Evolutionary conservation across 768 basidiomycete genomes (phyloP).

Genomic region (Baorangia bicolor): DNA sequence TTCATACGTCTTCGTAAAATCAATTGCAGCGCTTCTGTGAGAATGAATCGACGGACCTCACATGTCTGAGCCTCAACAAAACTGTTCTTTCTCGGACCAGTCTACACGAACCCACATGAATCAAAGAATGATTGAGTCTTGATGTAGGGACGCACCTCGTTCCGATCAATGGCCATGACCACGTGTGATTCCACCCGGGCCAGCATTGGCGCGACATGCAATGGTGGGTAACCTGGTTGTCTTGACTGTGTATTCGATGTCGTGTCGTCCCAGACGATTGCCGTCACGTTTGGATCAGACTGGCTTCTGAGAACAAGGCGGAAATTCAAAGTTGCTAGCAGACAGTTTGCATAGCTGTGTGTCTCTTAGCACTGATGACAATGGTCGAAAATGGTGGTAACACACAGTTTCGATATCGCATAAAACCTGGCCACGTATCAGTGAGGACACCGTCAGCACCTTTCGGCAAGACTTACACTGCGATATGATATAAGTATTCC

Average conservation of each 20-base stretch:
- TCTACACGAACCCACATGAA: neutral
- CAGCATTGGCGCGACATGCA: neutral
- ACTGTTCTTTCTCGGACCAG: neutral
- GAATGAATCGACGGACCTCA: neutral
- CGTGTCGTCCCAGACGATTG: neutral
- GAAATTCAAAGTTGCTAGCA: constrained; percentile 14
- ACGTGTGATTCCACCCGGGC: neutral
- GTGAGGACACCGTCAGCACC: neutral
- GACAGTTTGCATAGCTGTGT: constrained; percentile 12
- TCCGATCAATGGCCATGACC: neutral
- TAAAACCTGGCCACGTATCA: neutral
- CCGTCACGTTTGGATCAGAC: neutral
- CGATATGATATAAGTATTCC: neutral
- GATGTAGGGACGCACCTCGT: neutral
- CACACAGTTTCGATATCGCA: constrained; percentile 6
- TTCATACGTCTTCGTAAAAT: neutral
- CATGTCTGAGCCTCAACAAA: neutral
- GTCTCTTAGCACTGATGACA: neutral
- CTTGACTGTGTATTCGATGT: neutral
- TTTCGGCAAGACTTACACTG: constrained; percentile 1
- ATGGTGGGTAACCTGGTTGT: neutral
- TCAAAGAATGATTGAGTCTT: neutral
- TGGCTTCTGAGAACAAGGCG: neutral
- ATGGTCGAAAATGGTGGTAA: neutral
- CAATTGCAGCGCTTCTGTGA: neutral